Evolutionary conservation across 176 grass and related monocot genomes (phyloP).

Genomic region (Ananas comosus): DNA sequence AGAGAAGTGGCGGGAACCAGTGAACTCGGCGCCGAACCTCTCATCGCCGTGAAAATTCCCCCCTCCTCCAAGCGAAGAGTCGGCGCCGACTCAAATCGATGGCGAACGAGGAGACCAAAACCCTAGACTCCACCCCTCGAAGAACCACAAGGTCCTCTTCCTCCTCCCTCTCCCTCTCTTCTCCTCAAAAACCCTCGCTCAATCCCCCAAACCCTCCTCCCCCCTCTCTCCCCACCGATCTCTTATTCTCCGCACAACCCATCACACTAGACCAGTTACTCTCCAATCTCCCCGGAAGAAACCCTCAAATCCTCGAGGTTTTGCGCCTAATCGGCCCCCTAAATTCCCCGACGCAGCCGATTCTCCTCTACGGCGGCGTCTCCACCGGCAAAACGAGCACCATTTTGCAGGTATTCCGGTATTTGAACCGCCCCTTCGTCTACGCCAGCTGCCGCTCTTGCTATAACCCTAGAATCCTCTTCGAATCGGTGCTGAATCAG

Average conservation of each 20-base stretch:
- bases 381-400: slow-evolving; percentile 71
- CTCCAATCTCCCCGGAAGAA: slow-evolving; percentile 33
- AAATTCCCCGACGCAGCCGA: slow-evolving; percentile 39
- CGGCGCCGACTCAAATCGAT: background rate
- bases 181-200: slow-evolving; percentile 28
- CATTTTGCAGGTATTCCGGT: slow-evolving; percentile 45
- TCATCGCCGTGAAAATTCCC: background rate
- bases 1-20: background rate
- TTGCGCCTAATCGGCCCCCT: slow-evolving; percentile 48
- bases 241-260: slow-evolving; percentile 11
- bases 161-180: slow-evolving; percentile 1
- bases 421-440: slow-evolving; percentile 40
- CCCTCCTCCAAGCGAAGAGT: background rate
- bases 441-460: slow-evolving; percentile 62
- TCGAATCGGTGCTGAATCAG: slow-evolving; percentile 29
- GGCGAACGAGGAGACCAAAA: background rate
- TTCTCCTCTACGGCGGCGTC: slow-evolving; percentile 52
- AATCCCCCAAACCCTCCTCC: slow-evolving; percentile 22
- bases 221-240: slow-evolving; percentile 11
- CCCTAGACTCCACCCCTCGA: slow-evolving; percentile 16
- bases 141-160: slow-evolving; percentile 35
- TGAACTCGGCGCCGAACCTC: background rate
- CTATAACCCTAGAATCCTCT: slow-evolving; percentile 30
- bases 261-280: slow-evolving; percentile 12
- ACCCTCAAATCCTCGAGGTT: slow-evolving; percentile 52